phyloP scores from a whole-genome alignment of 2,329 filamentous ascomycete species.

The Cyphellophora europaea region DNA sequence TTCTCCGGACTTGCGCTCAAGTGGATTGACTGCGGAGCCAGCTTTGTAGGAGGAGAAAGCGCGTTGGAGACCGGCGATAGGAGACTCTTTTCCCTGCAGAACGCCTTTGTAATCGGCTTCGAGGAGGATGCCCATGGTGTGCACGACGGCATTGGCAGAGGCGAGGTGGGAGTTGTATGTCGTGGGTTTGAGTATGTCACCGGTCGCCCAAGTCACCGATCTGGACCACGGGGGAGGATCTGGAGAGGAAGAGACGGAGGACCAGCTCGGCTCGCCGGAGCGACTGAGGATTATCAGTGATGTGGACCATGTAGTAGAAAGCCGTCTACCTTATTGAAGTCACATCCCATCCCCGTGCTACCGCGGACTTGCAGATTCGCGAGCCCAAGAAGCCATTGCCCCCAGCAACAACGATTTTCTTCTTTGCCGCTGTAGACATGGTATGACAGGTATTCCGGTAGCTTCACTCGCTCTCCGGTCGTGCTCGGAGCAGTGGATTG shows the following conservation, averaged over 20 bases:
- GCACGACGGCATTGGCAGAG: conserved; percentile 75
- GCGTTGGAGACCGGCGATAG: conserved; percentile 66
- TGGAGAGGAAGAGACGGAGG: conserved; percentile 61
- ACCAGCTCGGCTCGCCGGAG: conserved; percentile 83
- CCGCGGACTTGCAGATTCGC: conserved; percentile 84
- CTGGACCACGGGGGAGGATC: conserved; percentile 70
- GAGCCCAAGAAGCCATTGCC: conserved; percentile 82
- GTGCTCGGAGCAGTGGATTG: too few relatives aligned
- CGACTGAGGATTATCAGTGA: conserved; percentile 64
- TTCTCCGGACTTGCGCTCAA: conserved; percentile 51
- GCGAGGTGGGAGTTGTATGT: conserved; percentile 70
- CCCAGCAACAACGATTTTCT: conserved; percentile 81
- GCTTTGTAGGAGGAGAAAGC: conserved; percentile 61
- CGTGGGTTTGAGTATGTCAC: conserved; percentile 73
- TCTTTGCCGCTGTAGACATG: conserved; percentile 41
- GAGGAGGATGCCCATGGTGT: conserved; percentile 90
- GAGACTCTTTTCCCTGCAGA: conserved; percentile 70
- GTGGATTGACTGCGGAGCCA: conserved; percentile 57
- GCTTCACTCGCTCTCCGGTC: background rate
- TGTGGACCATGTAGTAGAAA: conserved; percentile 5
- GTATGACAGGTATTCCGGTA: too few relatives aligned
- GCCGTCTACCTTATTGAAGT: conserved; percentile 71
- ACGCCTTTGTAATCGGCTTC: conserved; percentile 98
- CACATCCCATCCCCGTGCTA: conserved; percentile 80
- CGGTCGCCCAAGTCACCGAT: conserved; percentile 77